Evolutionary conservation across 2,329 filamentous ascomycete species (phyloP).

Genomic region (Cladophialophora yegresii): DNA sequence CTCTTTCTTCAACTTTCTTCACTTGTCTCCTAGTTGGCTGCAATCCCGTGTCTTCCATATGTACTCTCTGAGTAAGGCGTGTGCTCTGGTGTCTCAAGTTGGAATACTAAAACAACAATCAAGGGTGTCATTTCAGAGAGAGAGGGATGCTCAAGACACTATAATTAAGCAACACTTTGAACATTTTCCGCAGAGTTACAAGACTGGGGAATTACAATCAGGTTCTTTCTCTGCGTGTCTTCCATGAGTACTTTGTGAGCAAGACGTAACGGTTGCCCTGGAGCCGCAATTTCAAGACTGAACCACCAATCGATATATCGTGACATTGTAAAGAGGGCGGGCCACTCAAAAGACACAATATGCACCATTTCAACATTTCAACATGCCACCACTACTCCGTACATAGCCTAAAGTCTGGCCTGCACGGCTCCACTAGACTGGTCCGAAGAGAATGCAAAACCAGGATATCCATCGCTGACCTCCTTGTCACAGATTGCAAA

Average conservation of each 20-base stretch:
- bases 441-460: conserved; percentile 18
- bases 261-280: neutral
- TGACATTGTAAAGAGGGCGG: neutral
- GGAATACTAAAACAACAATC: neutral
- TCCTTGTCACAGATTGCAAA: conserved; percentile 21
- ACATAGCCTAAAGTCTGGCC: conserved; percentile 3
- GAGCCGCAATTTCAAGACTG: neutral
- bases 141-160: neutral
- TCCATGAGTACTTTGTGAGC: neutral
- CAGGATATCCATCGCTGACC: conserved; percentile 18
- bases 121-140: neutral
- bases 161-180: too few relatives aligned
- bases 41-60: neutral
- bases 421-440: conserved; percentile 2
- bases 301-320: neutral
- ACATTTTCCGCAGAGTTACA: too few relatives aligned
- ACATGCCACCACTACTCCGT: too few relatives aligned
- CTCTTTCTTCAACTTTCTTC: neutral
- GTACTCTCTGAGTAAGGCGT: neutral
- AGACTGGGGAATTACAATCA: too few relatives aligned
- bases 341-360: neutral
- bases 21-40: neutral
- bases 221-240: too few relatives aligned
- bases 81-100: neutral
- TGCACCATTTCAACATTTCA: neutral